Base-by-base conservation (phyloP, 768 basidiomycete species). In the Naganishia onofrii region DNA sequence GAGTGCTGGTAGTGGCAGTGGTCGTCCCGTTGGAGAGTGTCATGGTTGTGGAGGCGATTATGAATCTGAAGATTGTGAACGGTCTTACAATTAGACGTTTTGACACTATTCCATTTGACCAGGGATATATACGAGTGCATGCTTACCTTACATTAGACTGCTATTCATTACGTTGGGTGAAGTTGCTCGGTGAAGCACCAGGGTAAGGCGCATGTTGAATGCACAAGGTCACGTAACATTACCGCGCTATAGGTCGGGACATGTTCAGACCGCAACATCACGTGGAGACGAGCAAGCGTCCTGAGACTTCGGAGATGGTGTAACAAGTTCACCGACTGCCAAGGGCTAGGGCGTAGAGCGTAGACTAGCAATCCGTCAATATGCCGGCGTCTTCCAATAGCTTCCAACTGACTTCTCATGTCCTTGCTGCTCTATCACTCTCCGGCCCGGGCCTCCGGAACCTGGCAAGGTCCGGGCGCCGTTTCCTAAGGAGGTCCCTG, bases 1-100 rank as follows among this genome's bases (percentile, higher is more conserved):
- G 69, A 31, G 64, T 72, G 56, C 9, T 42, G 7, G 34, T 36
- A 36, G 15, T 42, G 42, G 42, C 5, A 12, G 36, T 36, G 36
- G 46, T 38, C 52, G 34, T 65, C 44, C 65, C 56, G 55, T 52
- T 51, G 7, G 44, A 38, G 7, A 51, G n/a, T 15, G 44, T 51
- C 38, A n/a, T 19, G 26, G 38, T 23, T 46, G 6, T 31, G 29
- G 7, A 51, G 21, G 23, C 6, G 21, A 21, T 6, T 46, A 6
- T 6, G 23, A 23, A 26, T 26, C 23, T 51, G 48, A 7, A n/a
- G n/a, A 4, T 4, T 3, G 19, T 21, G 13, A 7, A n/a, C 13
- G 6, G 48, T 51, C 23, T 17, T 2, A n/a, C 15, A 6, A 7
- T 26, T 1, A 21, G 48, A 51, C 23, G 13, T 13, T 26, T 51